Conservation (phyloP, 1,284 basidiomycete species). For the Malassezia psittaci region DNA sequence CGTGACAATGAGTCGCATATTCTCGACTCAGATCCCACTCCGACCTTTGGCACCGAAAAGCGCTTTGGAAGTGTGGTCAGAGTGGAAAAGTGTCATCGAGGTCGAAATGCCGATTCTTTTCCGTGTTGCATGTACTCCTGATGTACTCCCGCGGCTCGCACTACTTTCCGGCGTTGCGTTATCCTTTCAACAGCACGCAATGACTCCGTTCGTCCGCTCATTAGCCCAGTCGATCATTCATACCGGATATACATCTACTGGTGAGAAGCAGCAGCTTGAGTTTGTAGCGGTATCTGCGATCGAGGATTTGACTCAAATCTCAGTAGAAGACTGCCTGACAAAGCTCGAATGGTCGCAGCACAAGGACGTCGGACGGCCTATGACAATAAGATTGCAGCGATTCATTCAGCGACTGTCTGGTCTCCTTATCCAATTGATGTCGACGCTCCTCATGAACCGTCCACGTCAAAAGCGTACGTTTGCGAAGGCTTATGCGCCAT, state of each 20-base stretch:
- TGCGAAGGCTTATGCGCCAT: slow-evolving; percentile 9
- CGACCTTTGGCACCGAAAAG: background rate
- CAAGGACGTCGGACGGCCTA: background rate
- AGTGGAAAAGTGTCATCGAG: slow-evolving; percentile 1
- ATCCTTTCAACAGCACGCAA: background rate
- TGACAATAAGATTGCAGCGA: background rate
- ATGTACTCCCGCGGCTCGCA: background rate
- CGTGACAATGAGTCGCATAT: slow-evolving; percentile 11
- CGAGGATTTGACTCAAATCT: background rate
- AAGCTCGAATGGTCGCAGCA: slow-evolving; percentile 8
- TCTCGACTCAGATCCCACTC: slow-evolving; percentile 11
- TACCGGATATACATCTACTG: background rate
- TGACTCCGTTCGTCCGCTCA: slow-evolving; percentile 12
- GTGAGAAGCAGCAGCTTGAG: slow-evolving; percentile 5
- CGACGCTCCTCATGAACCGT: slow-evolving; percentile 4
- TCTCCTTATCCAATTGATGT: background rate
- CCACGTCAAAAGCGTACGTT: slow-evolving; percentile 12
- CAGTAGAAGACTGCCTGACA: background rate
- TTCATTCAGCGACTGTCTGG: slow-evolving; percentile 7
- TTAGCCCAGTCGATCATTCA: background rate
- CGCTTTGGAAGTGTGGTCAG: background rate
- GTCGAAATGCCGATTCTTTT: background rate
- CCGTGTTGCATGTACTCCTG: background rate
- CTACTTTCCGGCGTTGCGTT: background rate
- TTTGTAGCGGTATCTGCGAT: background rate